These are phyloP conservation scores for Seminavis robusta DNA, from an alignment of 108 stramenopile genomes.

Conservation along the genomic window DNA sequence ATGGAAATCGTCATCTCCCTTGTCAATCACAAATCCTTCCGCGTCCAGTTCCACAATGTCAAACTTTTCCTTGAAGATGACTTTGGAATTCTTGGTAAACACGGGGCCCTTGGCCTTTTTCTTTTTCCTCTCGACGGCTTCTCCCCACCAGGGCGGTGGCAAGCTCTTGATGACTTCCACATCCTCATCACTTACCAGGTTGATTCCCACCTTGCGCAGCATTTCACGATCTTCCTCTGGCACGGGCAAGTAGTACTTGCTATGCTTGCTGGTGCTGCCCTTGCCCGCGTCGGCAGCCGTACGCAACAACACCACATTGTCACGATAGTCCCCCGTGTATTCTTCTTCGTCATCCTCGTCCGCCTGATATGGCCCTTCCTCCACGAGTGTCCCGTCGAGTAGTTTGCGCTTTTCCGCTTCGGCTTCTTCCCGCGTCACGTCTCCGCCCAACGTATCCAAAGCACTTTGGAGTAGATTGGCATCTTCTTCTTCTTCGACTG, in stretches of 20 bases:
- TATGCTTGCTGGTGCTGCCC: no score
- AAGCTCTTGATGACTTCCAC: slow-evolving; percentile 55
- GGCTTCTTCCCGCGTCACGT: slow-evolving; percentile 79
- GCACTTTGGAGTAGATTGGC: slow-evolving; percentile 71
- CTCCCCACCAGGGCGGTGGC: slow-evolving; percentile 61
- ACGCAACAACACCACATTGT: slow-evolving; percentile 2
- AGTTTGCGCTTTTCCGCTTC: slow-evolving; percentile 75
- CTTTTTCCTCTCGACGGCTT: slow-evolving; percentile 17
- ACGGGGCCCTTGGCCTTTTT: no score
- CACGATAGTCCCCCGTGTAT: slow-evolving; percentile 31
- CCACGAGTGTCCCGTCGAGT: slow-evolving; percentile 57
- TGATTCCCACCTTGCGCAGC: slow-evolving; percentile 59
- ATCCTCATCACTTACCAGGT: slow-evolving; percentile 80
- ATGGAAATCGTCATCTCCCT: slow-evolving; percentile 79
- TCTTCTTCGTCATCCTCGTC: slow-evolving; percentile 52
- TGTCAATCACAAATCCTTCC: slow-evolving; percentile 74
- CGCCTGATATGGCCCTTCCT: no score
- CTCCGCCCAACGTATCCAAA: slow-evolving; percentile 59
- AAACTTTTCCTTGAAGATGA: slow-evolving; percentile 73
- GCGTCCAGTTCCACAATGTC: slow-evolving; percentile 81
- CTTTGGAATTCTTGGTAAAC: no score
- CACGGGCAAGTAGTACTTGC: slow-evolving; percentile 38
- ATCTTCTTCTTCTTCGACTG: slow-evolving; percentile 41
- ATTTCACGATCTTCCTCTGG: slow-evolving; percentile 63
- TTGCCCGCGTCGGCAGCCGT: slow-evolving; percentile 20